A percentile compares a stretch with the other conserved stretches of the same genome.
These are phyloP conservation scores for Crepidotus variabilis DNA, from an alignment of 768 basidiomycete species.

Conservation along the genomic window DNA sequence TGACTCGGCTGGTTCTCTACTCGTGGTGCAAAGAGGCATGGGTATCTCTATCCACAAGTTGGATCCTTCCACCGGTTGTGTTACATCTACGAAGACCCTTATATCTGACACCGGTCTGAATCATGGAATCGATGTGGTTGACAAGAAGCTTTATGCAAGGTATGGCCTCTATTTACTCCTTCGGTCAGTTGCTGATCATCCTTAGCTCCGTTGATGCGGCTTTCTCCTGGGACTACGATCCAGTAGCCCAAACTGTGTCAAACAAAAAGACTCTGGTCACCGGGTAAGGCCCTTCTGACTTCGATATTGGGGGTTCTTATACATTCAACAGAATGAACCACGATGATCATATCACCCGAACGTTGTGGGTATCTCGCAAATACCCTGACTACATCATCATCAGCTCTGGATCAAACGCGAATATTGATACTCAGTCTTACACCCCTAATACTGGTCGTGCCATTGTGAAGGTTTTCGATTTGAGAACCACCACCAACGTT, in stretches of 20 bases:
- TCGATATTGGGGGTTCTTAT: not conserved
- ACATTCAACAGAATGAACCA: constrained; percentile 10
- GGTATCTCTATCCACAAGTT: not conserved
- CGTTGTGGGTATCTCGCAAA: constrained; percentile 11
- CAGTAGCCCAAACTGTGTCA: constrained; percentile 7
- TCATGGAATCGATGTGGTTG: constrained; percentile 11
- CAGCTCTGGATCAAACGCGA: constrained; percentile 10
- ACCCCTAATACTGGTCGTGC: constrained; percentile 5
- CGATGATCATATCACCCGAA: constrained; percentile 11
- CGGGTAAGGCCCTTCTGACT: constrained; percentile 2
- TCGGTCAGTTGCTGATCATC: not conserved
- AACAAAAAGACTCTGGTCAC: constrained; percentile 14
- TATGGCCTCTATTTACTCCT: not conserved
- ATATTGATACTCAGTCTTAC: constrained; percentile 11
- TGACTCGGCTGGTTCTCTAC: not conserved
- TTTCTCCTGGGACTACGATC: constrained; percentile 14
- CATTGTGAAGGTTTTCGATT: constrained; percentile 12
- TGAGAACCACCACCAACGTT: constrained; percentile 5
- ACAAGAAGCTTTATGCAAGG: constrained; percentile 10
- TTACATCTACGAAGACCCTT: constrained; percentile 11
- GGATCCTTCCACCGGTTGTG: constrained; percentile 10
- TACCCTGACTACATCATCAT: constrained; percentile 10
- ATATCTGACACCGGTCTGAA: constrained; percentile 9
- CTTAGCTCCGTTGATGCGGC: constrained; percentile 9
- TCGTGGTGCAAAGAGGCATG: constrained; percentile 1